Evolutionary conservation across 1,139 yeast species (phyloP).

Genomic region (Yamadazyma membranifaciens): DNA sequence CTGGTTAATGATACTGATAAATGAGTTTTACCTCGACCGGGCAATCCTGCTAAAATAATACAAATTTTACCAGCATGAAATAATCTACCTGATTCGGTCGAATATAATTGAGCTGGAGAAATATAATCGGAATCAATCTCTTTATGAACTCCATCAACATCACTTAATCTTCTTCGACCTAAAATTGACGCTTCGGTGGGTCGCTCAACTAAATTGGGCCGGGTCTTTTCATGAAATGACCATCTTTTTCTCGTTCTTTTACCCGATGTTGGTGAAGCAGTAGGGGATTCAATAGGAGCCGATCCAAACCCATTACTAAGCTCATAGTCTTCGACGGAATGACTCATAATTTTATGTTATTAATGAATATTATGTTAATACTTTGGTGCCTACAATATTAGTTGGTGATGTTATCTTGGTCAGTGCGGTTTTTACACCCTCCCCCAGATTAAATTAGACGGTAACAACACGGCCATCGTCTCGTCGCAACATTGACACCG

Average conservation of each 20-base stretch:
- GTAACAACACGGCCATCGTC: too few relatives aligned
- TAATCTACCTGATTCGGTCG: constrained; percentile 85
- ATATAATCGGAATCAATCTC: constrained; percentile 50
- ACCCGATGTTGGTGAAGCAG: constrained; percentile 13
- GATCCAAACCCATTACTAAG: constrained; percentile 42
- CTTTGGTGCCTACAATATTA: too few relatives aligned
- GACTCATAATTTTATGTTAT: constrained; percentile 1
- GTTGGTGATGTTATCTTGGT: background rate
- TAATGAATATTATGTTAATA: too few relatives aligned
- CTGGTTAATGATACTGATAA: constrained; percentile 88
- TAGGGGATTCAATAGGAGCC: constrained; percentile 20
- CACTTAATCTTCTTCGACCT: constrained; percentile 42
- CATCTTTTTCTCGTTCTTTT: constrained; percentile 41
- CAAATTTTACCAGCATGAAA: constrained; percentile 96
- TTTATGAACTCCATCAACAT: constrained; percentile 56
- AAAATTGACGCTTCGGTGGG: constrained; percentile 25
- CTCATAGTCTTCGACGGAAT: constrained; percentile 24
- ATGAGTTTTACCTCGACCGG: constrained; percentile 96
- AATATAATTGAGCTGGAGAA: constrained; percentile 85
- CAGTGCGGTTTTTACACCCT: background rate
- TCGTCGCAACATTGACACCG: too few relatives aligned
- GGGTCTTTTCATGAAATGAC: constrained; percentile 41
- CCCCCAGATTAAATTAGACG: background rate
- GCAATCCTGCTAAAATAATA: constrained; percentile 86
- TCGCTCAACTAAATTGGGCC: constrained; percentile 37